Conservation (phyloP, 139 green algal genomes). For the Chlamydomonas schloesseri region DNA sequence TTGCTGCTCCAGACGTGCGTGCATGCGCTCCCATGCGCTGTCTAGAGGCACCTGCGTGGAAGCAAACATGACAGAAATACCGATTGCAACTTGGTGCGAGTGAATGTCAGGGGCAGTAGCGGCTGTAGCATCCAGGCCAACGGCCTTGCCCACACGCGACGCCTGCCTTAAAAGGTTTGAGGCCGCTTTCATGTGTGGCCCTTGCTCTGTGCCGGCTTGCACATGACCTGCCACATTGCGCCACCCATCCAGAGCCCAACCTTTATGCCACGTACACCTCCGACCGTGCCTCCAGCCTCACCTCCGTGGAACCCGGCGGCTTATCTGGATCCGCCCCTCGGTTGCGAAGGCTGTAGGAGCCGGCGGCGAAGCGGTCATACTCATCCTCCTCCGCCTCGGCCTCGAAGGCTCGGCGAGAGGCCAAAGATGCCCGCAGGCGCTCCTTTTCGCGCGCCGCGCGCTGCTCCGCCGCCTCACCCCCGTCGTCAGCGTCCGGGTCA, state of each 20-base stretch:
- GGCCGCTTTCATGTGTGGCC: too few species aligned
- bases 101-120: too few species aligned
- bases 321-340: neutral
- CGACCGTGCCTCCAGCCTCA: too few species aligned
- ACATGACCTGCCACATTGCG: too few species aligned
- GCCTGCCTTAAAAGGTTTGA: too few species aligned
- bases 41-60: slow-evolving; percentile 39
- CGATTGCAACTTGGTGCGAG: too few species aligned
- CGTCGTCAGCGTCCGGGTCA: neutral
- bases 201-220: too few species aligned
- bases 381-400: slow-evolving; percentile 51
- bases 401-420: slow-evolving; percentile 46
- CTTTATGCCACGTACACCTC: too few species aligned
- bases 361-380: slow-evolving; percentile 48
- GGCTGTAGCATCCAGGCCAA: too few species aligned
- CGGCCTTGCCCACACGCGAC: too few species aligned
- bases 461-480: neutral
- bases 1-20: neutral
- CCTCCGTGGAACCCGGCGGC: slow-evolving; percentile 27
- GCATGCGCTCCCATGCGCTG: slow-evolving; percentile 45
- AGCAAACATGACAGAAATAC: neutral
- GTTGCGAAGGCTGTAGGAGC: slow-evolving; percentile 4
- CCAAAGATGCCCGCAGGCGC: neutral
- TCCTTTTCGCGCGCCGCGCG: neutral
- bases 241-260: too few species aligned